Evolutionary conservation across 1,284 basidiomycete genomes (phyloP), one percentile per base, ranked within the genome.

Genomic region (Ganoderma sinense): DNA sequence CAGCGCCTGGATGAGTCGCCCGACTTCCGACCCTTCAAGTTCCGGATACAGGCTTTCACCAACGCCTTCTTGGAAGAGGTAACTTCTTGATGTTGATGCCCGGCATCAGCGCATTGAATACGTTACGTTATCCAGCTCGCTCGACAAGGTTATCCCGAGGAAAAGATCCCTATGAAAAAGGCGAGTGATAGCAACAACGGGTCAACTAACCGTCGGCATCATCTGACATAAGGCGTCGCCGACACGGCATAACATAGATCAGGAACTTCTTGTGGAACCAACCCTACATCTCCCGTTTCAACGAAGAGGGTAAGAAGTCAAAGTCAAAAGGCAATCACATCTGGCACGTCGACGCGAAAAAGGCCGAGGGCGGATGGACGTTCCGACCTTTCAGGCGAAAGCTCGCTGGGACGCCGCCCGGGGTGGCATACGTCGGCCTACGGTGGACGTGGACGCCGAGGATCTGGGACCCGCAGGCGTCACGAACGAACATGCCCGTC

Each of bases 321-420:
- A 99, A 99, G 84, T 97, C 96, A 65, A 99, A 99, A 85, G 98
- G 98, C 65, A 99, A 99, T 82, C 97, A 99, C 79, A 98, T 99
- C 74, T 99, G 98, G 98, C 97, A 97, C 78, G 94, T 99, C 63
- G 96, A 99, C 76, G 98, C 97, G 23, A 96, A 93, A 83, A 98
- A 97, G 78, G 78, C 82, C 11, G 80, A 84, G 13, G 92, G 94
- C 45, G 91, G 92, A 45, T 99, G 97, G 97, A 87, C 91, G 64
- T 99, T 99, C 84, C 89, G 96, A 65, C 92, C 96, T 23, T 99
- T 99, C 84, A 86, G 93, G 76, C 91, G 96, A 67, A 92, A 92
- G 80, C 89, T 98, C 67, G 93, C 95, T 45, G 95, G 95, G 16
- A 86, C 86, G 11, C 94, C 95, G 16, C 91, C 94, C 36, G 85